Conservation (phyloP, 352 stramenopile species). For the Elongisporangium undulatum region DNA sequence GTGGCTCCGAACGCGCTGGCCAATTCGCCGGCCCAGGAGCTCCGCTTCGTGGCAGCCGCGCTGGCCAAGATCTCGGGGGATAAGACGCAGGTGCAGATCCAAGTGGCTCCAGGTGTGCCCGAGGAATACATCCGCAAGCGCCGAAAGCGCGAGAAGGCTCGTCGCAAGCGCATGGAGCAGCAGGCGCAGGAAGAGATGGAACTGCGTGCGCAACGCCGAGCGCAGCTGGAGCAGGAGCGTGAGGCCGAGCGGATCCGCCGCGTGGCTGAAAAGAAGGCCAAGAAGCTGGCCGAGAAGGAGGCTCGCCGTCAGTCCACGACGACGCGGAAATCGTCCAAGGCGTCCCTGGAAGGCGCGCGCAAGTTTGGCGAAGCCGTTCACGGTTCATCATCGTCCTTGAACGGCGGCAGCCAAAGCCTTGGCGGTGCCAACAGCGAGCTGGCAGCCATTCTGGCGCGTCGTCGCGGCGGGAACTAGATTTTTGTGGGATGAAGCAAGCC, state of each 20-base stretch:
- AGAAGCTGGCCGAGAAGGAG: constrained; percentile 78
- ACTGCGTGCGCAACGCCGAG: constrained; percentile 61
- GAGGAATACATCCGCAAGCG: constrained; percentile 86
- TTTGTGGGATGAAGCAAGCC: not conserved
- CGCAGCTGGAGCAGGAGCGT: constrained; percentile 53
- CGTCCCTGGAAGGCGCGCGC: constrained; percentile 47
- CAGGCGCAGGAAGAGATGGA: constrained; percentile 75
- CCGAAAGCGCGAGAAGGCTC: constrained; percentile 78
- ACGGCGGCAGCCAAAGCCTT: constrained; percentile 36
- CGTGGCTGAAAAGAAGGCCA: constrained; percentile 85
- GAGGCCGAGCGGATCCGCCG: constrained; percentile 72
- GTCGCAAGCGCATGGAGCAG: constrained; percentile 64
- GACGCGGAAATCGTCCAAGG: constrained; percentile 37
- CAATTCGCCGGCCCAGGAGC: constrained; percentile 51
- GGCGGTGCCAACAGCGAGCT: constrained; percentile 79
- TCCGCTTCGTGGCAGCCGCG: constrained; percentile 54
- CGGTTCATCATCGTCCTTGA: constrained; percentile 20
- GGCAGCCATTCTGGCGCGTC: constrained; percentile 70
- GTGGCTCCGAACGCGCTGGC: constrained; percentile 43
- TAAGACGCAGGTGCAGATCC: constrained; percentile 35
- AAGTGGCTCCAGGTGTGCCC: constrained; percentile 59
- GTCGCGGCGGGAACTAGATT: constrained; percentile 27
- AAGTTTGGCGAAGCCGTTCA: constrained; percentile 74
- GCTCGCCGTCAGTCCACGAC: constrained; percentile 35
- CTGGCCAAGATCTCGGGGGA: constrained; percentile 45